Conservation (phyloP, 768 basidiomycete species). For the Mycena belliarum region DNA sequence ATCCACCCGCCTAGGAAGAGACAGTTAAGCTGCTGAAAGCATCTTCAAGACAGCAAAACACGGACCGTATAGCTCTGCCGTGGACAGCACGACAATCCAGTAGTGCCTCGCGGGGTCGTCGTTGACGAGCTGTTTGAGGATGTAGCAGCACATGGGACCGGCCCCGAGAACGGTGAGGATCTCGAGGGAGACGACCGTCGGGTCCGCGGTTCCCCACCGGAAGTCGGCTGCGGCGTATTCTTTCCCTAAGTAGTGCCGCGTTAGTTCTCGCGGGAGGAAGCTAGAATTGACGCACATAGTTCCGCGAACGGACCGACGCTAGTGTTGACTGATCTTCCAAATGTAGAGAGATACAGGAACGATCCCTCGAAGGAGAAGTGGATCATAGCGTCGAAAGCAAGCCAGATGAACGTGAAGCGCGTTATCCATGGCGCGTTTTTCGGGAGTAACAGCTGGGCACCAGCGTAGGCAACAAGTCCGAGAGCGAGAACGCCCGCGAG, state of each 20-base stretch:
- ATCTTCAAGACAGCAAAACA: constrained; percentile 35
- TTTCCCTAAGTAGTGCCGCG: constrained; percentile 51
- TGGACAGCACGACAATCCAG: constrained; percentile 79
- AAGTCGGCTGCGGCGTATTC: constrained; percentile 81
- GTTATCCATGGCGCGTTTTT: constrained; percentile 66
- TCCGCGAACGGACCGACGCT: constrained; percentile 70
- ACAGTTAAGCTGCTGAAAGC: too few relatives aligned
- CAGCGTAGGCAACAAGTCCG: constrained; percentile 51
- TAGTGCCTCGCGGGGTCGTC: constrained; percentile 70
- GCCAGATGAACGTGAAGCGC: constrained; percentile 72
- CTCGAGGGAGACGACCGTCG: constrained; percentile 81
- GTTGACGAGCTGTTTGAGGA: constrained; percentile 63
- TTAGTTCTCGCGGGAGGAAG: background rate
- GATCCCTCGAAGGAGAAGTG: constrained; percentile 81
- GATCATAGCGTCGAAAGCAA: constrained; percentile 79
- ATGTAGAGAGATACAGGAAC: constrained; percentile 75
- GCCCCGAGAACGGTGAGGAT: constrained; percentile 79
- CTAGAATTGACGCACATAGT: constrained; percentile 59
- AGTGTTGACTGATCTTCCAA: constrained; percentile 71
- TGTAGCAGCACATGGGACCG: constrained; percentile 73
- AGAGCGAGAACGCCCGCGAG: constrained; percentile 58
- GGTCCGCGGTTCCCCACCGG: constrained; percentile 80
- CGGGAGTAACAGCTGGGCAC: constrained; percentile 58
- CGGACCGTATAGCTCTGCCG: constrained; percentile 80
- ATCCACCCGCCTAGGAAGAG: constrained; percentile 39